phyloP scores from a whole-genome alignment of 2,329 filamentous ascomycete genomes.

The Alternaria conjuncta region DNA sequence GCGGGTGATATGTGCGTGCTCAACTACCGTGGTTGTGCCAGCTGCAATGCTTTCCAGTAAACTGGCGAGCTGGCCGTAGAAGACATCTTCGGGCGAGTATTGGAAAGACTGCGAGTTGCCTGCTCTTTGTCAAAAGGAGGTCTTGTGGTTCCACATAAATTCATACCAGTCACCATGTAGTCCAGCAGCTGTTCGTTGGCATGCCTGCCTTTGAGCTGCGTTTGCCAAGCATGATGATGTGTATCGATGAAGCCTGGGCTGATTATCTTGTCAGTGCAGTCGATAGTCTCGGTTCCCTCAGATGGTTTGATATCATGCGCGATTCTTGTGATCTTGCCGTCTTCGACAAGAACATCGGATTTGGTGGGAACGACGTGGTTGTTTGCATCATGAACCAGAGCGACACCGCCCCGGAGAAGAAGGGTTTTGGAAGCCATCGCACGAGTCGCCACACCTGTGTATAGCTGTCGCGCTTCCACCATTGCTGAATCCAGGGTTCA shows the following conservation, averaged over 20 bases:
- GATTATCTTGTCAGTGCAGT: slow-evolving; percentile 60
- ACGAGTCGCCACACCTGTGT: neutral
- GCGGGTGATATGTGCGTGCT: slow-evolving; percentile 60
- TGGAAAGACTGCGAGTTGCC: slow-evolving; percentile 49
- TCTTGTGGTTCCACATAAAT: neutral
- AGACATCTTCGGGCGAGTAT: slow-evolving; percentile 31
- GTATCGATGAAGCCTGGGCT: slow-evolving; percentile 62
- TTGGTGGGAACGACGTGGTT: slow-evolving; percentile 40
- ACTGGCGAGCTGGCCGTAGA: slow-evolving; percentile 46
- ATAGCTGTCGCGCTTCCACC: neutral
- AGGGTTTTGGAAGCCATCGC: slow-evolving; percentile 12
- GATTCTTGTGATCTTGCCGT: slow-evolving; percentile 46
- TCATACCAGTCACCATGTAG: slow-evolving; percentile 50
- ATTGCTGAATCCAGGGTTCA: neutral
- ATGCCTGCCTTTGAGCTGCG: slow-evolving; percentile 60
- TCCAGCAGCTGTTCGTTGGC: slow-evolving; percentile 58
- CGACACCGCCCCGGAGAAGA: slow-evolving; percentile 46
- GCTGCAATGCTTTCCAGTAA: slow-evolving; percentile 60
- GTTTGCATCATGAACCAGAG: slow-evolving; percentile 46
- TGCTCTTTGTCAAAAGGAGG: slow-evolving; percentile 3
- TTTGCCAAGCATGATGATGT: slow-evolving; percentile 60
- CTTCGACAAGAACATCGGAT: slow-evolving; percentile 42
- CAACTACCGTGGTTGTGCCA: slow-evolving; percentile 61
- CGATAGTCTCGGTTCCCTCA: slow-evolving; percentile 51
- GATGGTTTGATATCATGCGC: slow-evolving; percentile 32